These are phyloP conservation scores for Bauhinia variegata DNA, from an alignment of 306 rosid species.

Conservation along the genomic window DNA sequence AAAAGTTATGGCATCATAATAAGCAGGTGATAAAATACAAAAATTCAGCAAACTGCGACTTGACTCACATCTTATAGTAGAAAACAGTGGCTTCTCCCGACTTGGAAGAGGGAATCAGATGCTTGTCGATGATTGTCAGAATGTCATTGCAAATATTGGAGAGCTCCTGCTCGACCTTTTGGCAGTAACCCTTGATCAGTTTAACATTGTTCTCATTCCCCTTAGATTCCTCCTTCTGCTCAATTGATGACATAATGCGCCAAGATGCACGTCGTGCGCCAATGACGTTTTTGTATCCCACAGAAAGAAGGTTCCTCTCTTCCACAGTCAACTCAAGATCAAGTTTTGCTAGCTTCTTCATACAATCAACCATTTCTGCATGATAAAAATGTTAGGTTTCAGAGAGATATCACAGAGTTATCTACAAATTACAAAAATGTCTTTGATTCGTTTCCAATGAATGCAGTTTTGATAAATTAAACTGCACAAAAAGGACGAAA, in stretches of 20 bases:
- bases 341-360: conserved; percentile 87
- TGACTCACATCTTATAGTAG: conserved; percentile 92
- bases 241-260: conserved; percentile 98
- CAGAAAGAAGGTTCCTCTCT: conserved; percentile 98
- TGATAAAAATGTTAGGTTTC: conserved; percentile 23
- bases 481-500: neutral
- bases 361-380: conserved; percentile 97
- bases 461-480: neutral
- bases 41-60: conserved; percentile 6
- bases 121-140: conserved; percentile 79
- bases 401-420: conserved; percentile 1
- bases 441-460: neutral
- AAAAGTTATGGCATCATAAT: conserved; percentile 16
- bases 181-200: conserved; percentile 84
- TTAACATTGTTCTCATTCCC: conserved; percentile 89
- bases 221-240: conserved; percentile 96
- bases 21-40: conserved; percentile 3
- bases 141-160: conserved; percentile 86
- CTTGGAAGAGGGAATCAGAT: conserved; percentile 77
- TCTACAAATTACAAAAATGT: neutral
- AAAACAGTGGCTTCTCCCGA: conserved; percentile 94
- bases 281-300: conserved; percentile 94
- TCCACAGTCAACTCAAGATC: conserved; percentile 93
- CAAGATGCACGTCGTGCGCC: conserved; percentile 97
- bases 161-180: conserved; percentile 95